Base-by-base conservation (phyloP, 2,329 filamentous ascomycete species). In the Emergomyces pasteurianus region DNA sequence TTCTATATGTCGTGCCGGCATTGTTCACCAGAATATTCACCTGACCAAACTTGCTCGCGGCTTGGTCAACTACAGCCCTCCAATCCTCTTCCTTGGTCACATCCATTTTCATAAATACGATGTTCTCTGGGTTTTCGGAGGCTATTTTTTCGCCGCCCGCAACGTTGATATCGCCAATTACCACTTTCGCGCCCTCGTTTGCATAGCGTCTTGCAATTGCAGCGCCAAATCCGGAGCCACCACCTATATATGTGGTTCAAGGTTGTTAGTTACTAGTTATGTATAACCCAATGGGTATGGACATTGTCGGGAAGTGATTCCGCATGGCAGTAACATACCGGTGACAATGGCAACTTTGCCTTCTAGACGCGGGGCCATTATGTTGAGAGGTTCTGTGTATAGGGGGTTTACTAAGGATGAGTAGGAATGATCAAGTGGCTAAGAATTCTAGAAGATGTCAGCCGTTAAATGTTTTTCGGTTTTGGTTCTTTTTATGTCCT, bases 1-100 rank as follows among this genome's bases (percentile, higher is more conserved):
- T 76, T 59, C 67, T 68, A 67, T 73, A 75, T 18, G 68, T 69
- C 18, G 70, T 75, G 14, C 78, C 78, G 8, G 78, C 77, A 68
- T 80, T 80, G 62, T 80, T 80, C 49, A 80, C 72, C 56, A 80
- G 64, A 18, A 77, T 69, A 67, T 79, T 75, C 58, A 80, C 63
- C 26, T 68, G 65, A 1, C 72, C 72, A 38, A 70, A 69, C 49
- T 67, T 68, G 4, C 67, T 58, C 31, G 77, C 65, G 0, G 69
- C 66, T 34, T 69, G 21, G 3, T 71, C 68, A n/a, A 72, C 63
- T 8, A 71, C 66, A 1, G 64, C 61, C 38, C 67, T 68, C 74
- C 74, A 76, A 53, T 74, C 72, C 1, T 61, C 61, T 7, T 62
- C 65, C 6, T 68, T 70, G 36, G 72, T 73, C 2, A 75, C 73